Evolutionary conservation across 805 yeast genomes (phyloP).

Genomic region (Wickerhamiella domercqiae): DNA sequence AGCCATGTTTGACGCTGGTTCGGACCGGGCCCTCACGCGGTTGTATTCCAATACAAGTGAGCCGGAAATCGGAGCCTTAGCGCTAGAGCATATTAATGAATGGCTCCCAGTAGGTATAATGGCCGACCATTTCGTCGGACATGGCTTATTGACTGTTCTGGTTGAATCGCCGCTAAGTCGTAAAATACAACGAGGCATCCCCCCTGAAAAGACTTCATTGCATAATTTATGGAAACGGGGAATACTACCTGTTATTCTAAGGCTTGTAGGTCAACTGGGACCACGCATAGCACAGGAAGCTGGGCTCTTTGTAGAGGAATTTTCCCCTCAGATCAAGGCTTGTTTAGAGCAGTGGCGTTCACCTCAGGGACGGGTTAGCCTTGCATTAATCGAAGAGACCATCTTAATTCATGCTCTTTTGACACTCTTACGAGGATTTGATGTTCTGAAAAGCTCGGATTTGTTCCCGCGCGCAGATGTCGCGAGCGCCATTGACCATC

Average conservation of each 20-base stretch:
- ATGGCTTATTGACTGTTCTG: conserved; percentile 52
- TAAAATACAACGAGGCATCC: conserved; percentile 53
- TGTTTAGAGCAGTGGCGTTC: conserved; percentile 58
- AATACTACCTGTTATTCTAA: conserved; percentile 48
- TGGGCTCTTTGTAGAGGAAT: conserved; percentile 45
- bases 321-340: conserved; percentile 47
- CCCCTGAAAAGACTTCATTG: conserved; percentile 40
- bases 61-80: conserved; percentile 54
- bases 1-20: conserved; percentile 38
- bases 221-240: conserved; percentile 84
- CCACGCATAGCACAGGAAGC: conserved; percentile 47
- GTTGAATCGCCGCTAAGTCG: conserved; percentile 61
- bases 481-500: conserved; percentile 45
- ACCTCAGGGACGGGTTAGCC: conserved; percentile 34
- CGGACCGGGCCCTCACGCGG: conserved; percentile 45
- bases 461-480: conserved; percentile 34
- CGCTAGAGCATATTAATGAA: conserved; percentile 55
- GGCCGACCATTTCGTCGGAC: conserved; percentile 48
- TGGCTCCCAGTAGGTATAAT: conserved; percentile 43
- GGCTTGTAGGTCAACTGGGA: conserved; percentile 48
- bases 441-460: conserved; percentile 16
- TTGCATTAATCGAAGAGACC: conserved; percentile 43
- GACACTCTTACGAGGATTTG: conserved; percentile 42
- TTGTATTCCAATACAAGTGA: conserved; percentile 52
- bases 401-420: conserved; percentile 52